Conservation (phyloP, 2,329 filamentous ascomycete species). For the Penicillium janthinellum region DNA sequence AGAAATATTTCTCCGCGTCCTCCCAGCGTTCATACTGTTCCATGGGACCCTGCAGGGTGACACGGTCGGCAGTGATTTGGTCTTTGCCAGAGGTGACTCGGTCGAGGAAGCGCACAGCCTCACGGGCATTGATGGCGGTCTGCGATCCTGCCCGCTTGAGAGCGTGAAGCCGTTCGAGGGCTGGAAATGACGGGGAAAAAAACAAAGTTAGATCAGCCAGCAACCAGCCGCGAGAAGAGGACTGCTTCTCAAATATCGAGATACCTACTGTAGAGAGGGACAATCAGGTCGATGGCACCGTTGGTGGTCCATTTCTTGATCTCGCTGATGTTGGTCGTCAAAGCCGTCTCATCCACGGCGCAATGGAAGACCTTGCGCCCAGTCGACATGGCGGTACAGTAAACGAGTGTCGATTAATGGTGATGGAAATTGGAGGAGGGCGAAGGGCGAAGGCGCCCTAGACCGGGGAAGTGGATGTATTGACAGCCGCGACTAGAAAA, state of each 20-base stretch:
- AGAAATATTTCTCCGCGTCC: constrained; percentile 49
- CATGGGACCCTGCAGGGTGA: constrained; percentile 52
- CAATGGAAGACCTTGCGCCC: constrained; percentile 53
- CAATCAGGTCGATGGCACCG: constrained; percentile 52
- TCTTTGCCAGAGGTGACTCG: constrained; percentile 52
- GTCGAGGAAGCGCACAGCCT: constrained; percentile 56
- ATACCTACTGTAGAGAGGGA: constrained; percentile 54
- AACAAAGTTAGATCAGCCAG: constrained; percentile 12
- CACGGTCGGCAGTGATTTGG: constrained; percentile 44
- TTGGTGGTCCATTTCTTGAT: constrained; percentile 56
- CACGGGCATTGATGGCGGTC: constrained; percentile 53
- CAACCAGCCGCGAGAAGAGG: constrained; percentile 5
- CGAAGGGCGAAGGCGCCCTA: constrained; percentile 27
- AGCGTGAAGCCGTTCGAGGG: constrained; percentile 50
- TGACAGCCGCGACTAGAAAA: constrained; percentile 35
- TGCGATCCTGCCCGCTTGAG: constrained; percentile 50
- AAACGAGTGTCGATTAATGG: constrained; percentile 23
- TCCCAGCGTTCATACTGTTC: constrained; percentile 52
- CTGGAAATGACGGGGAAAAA: constrained; percentile 28
- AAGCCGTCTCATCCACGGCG: constrained; percentile 55
- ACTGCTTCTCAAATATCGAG: neutral
- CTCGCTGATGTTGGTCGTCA: constrained; percentile 55
- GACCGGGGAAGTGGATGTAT: constrained; percentile 31
- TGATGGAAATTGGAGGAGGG: neutral
- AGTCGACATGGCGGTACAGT: constrained; percentile 40